Percentiles rank a stretch among this genome's conserved stretches.
Evolutionary conservation across 768 basidiomycete species (phyloP).

Genomic region (Termitomyces sp.): DNA sequence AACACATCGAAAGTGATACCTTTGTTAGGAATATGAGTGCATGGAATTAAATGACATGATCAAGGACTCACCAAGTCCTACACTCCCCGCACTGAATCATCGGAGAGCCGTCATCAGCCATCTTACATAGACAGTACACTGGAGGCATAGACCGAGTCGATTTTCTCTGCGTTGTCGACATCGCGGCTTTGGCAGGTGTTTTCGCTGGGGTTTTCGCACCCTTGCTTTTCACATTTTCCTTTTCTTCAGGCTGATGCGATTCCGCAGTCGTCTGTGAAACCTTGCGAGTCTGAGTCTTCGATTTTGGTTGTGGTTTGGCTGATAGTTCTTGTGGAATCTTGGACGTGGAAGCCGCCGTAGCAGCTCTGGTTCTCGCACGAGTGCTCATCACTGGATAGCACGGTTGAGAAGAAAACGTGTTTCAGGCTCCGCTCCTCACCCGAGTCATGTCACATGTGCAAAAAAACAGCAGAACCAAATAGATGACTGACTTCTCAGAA

Average conservation of each 20-base stretch:
- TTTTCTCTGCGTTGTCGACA: constrained; percentile 1
- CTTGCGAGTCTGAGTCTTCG: constrained; percentile 12
- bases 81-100: constrained; percentile 77
- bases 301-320: constrained; percentile 10
- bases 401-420: constrained; percentile 7
- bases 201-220: constrained; percentile 9
- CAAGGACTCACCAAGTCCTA: constrained; percentile 51
- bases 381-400: constrained; percentile 31
- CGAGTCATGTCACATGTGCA: constrained; percentile 11
- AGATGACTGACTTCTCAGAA: not conserved
- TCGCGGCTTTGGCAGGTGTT: constrained; percentile 4
- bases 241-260: constrained; percentile 18
- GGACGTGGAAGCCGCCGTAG: constrained; percentile 16
- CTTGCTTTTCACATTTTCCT: constrained; percentile 21
- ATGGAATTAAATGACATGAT: not conserved
- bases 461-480: not conserved
- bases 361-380: constrained; percentile 39
- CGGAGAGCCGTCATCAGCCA: constrained; percentile 70
- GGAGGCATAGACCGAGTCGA: constrained; percentile 10
- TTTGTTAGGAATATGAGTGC: constrained; percentile 21
- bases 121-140: constrained; percentile 57
- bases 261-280: constrained; percentile 6
- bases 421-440: constrained; percentile 12
- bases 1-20: constrained; percentile 85
- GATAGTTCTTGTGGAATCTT: constrained; percentile 7